A percentile compares a stretch with the other conserved stretches of the same genome.
Conservation (phyloP, 345 rosid genomes). For the Pugionium dolabratum region DNA sequence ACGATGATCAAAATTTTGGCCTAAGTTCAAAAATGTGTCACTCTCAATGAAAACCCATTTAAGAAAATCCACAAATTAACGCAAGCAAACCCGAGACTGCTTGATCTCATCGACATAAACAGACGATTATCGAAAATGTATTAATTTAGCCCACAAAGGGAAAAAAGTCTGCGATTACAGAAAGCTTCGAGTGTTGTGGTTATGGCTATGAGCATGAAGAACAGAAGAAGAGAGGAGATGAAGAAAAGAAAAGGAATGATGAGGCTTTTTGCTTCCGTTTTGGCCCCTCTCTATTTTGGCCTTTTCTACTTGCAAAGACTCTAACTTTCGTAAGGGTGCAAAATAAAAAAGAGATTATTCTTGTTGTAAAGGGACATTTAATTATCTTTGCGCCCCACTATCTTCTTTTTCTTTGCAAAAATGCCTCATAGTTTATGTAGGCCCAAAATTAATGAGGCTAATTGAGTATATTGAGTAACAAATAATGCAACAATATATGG, state of each 20-base stretch:
- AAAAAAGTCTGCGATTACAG: background rate
- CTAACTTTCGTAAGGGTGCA: slow-evolving; percentile 6
- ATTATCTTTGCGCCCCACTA: background rate
- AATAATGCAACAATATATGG: background rate
- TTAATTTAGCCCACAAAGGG: background rate
- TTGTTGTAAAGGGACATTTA: background rate
- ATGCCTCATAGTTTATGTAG: background rate
- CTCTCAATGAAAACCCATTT: slow-evolving; percentile 29
- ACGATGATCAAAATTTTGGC: background rate
- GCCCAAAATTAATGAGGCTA: background rate
- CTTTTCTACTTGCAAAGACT: slow-evolving; percentile 20
- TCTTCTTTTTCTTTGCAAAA: background rate
- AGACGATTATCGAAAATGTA: background rate
- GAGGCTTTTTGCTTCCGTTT: slow-evolving; percentile 40
- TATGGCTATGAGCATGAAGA: slow-evolving; percentile 23
- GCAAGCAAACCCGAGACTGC: background rate
- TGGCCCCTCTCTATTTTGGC: slow-evolving; percentile 41
- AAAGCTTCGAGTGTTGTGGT: slow-evolving; percentile 27
- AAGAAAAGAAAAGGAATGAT: slow-evolving; percentile 25
- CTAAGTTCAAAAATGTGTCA: slow-evolving; percentile 28
- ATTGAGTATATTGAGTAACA: slow-evolving; percentile 13
- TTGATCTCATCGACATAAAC: background rate
- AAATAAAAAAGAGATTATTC: background rate
- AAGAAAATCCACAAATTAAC: slow-evolving; percentile 6
- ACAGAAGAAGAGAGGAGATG: slow-evolving; percentile 1